Evolutionary conservation across 495 filamentous ascomycete species (phyloP).

Genomic region (Elasticomyces elasticus): DNA sequence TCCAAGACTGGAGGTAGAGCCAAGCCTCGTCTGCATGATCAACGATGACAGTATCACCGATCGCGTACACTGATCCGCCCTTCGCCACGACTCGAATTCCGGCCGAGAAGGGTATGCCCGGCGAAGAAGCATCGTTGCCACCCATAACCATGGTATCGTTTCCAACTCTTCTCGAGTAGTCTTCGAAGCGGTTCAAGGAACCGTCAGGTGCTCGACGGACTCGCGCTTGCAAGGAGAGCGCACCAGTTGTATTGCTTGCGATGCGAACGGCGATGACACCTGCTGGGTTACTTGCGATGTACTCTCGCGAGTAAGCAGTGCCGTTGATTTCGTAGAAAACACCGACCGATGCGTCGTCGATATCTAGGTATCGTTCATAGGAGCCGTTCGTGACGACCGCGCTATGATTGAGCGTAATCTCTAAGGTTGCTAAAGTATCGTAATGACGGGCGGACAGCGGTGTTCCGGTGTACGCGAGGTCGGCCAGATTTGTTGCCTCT

Average conservation of each 20-base stretch:
- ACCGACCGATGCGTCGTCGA: conserved; percentile 30
- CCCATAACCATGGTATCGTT: conserved; percentile 8
- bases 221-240: conserved; percentile 12
- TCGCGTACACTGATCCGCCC: not conserved
- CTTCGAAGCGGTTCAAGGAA: conserved; percentile 31
- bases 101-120: conserved; percentile 3
- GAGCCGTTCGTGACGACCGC: conserved; percentile 23
- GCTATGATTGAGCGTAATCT: conserved; percentile 39
- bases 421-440: conserved; percentile 34
- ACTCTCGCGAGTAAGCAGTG: conserved; percentile 24
- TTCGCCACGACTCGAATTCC: not conserved
- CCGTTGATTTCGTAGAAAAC: conserved; percentile 33
- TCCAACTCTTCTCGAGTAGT: conserved; percentile 24
- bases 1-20: conserved; percentile 4
- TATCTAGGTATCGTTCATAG: conserved; percentile 40
- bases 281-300: conserved; percentile 35
- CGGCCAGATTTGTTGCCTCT: conserved; percentile 36
- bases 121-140: not conserved
- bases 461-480: conserved; percentile 35
- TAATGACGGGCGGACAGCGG: conserved; percentile 41
- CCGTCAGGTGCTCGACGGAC: conserved; percentile 6
- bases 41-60: conserved; percentile 8
- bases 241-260: conserved; percentile 28
- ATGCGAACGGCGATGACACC: conserved; percentile 37
- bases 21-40: conserved; percentile 6